These are phyloP conservation scores for Salvia splendens DNA, from an alignment of 257 asterid species.

Conservation along the genomic window DNA sequence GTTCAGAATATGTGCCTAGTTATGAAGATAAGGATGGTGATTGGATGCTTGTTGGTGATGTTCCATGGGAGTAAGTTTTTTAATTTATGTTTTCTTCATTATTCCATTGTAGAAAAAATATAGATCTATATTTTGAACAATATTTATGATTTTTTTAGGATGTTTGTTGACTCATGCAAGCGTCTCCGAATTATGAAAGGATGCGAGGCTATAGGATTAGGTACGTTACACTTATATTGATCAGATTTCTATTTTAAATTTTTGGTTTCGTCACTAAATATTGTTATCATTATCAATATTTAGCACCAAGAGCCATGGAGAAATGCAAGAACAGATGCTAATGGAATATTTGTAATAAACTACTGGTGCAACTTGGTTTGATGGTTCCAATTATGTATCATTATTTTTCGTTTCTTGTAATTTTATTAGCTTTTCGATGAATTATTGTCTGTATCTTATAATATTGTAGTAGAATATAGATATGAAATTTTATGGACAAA, in stretches of 20 bases:
- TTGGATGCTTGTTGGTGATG: constrained; percentile 53
- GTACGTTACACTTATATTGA: constrained; percentile 24
- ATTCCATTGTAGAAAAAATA: too few species aligned
- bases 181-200: constrained; percentile 62
- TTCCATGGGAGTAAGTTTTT: constrained; percentile 50
- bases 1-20: constrained; percentile 42
- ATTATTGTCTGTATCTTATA: constrained; percentile 48
- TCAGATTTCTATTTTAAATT: not conserved
- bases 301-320: constrained; percentile 90
- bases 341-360: constrained; percentile 23
- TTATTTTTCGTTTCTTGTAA: constrained; percentile 13
- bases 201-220: constrained; percentile 60
- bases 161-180: constrained; percentile 62
- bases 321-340: constrained; percentile 72
- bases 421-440: constrained; percentile 6
- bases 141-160: constrained; percentile 35
- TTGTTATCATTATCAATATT: not conserved
- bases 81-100: not conserved
- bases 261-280: too few species aligned
- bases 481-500: constrained; percentile 37
- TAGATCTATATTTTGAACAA: not conserved
- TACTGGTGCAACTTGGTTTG: constrained; percentile 6
- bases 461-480: constrained; percentile 31
- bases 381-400: constrained; percentile 29
- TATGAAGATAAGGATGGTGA: constrained; percentile 54